A percentile compares a stretch with the other conserved stretches of the same genome.
phyloP scores from a whole-genome alignment of 164 flowering plant genomes.

The Macadamia integrifolia region DNA sequence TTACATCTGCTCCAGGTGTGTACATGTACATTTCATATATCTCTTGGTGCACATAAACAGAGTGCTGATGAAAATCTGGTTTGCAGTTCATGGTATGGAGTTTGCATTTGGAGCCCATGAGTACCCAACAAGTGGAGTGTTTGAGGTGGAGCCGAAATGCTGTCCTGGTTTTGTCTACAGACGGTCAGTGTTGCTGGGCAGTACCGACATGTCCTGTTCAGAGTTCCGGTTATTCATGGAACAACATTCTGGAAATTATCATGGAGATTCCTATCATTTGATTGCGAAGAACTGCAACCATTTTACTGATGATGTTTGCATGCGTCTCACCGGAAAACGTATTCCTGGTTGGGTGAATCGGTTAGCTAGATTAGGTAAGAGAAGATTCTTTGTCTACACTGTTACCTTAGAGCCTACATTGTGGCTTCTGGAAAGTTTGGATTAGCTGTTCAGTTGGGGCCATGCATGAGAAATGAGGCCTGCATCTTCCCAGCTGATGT shows the following conservation, averaged over 20 bases:
- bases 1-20: neutral
- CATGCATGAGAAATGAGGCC: too few species aligned
- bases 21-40: neutral
- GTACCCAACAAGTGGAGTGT: slow-evolving; percentile 52
- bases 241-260: slow-evolving; percentile 59
- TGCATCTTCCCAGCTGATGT: too few species aligned
- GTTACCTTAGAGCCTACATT: too few species aligned
- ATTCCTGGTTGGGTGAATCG: slow-evolving; percentile 98
- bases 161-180: slow-evolving; percentile 92
- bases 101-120: slow-evolving; percentile 74
- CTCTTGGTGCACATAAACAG: slow-evolving; percentile 2
- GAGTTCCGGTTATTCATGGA: slow-evolving; percentile 78
- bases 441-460: too few species aligned
- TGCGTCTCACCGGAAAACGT: slow-evolving; percentile 70
- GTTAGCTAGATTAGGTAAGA: slow-evolving; percentile 76
- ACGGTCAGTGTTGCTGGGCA: slow-evolving; percentile 74
- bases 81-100: slow-evolving; percentile 77
- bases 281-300: slow-evolving; percentile 97
- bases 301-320: slow-evolving; percentile 76
- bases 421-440: too few species aligned
- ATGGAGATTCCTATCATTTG: slow-evolving; percentile 89
- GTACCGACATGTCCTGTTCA: slow-evolving; percentile 58
- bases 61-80: slow-evolving; percentile 5
- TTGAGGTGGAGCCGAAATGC: slow-evolving; percentile 92
- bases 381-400: too few species aligned